Conservation (phyloP, 306 rosid genomes). For the Crotalaria pallida region DNA sequence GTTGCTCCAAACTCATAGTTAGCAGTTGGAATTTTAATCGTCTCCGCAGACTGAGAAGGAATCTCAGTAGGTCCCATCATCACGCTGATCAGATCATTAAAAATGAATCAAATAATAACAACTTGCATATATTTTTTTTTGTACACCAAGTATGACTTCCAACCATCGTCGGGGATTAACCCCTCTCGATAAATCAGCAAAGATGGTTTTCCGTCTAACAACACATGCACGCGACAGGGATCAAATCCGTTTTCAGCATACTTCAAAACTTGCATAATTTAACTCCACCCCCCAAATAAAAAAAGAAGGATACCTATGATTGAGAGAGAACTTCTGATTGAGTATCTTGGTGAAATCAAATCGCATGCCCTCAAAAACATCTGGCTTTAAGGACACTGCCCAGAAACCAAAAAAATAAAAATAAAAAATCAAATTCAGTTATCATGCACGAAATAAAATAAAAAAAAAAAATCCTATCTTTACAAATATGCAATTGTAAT, state of each 20-base stretch:
- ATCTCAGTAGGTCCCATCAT: slow-evolving; percentile 86
- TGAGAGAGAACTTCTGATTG: slow-evolving; percentile 83
- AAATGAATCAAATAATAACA: not conserved
- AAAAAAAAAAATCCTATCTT: too few relatives aligned
- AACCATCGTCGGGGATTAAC: too few relatives aligned
- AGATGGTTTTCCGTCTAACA: too few relatives aligned
- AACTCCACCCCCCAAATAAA: too few relatives aligned
- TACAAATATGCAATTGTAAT: not conserved
- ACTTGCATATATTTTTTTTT: too few relatives aligned
- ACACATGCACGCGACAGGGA: too few relatives aligned
- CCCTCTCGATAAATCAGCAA: too few relatives aligned
- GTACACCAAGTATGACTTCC: too few relatives aligned
- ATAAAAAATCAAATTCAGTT: slow-evolving; percentile 2
- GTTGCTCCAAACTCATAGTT: slow-evolving; percentile 95
- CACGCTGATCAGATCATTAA: slow-evolving; percentile 42
- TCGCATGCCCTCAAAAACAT: slow-evolving; percentile 87
- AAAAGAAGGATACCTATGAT: slow-evolving; percentile 67
- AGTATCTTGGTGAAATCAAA: slow-evolving; percentile 92
- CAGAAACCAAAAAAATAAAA: not conserved
- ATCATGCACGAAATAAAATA: not conserved
- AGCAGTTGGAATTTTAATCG: slow-evolving; percentile 81
- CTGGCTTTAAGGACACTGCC: slow-evolving; percentile 98
- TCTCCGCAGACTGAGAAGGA: slow-evolving; percentile 85
- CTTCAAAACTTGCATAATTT: not conserved
- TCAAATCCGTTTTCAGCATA: too few relatives aligned